A percentile compares a stretch with the other conserved stretches of the same genome.
These are phyloP conservation scores for Trichoderma sp. DNA, from an alignment of 2,329 filamentous ascomycete genomes.

Conservation along the genomic window DNA sequence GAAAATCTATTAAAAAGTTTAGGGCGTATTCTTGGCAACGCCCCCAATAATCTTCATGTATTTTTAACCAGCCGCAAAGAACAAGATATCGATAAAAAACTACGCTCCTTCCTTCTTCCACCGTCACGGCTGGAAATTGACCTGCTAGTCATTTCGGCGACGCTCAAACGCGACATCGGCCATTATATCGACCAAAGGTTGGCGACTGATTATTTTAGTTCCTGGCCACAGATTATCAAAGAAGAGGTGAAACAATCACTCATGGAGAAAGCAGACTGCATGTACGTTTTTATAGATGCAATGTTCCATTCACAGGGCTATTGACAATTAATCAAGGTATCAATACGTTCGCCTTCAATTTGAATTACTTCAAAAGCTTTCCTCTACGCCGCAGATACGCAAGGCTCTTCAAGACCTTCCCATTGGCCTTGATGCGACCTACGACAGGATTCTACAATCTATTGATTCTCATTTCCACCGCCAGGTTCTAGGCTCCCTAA, in stretches of 20 bases:
- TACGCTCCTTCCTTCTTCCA: neutral
- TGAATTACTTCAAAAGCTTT: neutral
- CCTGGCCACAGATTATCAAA: neutral
- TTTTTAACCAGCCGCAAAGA: slow-evolving; percentile 19
- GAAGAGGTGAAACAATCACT: neutral
- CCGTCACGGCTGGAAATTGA: neutral
- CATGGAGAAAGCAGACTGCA: neutral
- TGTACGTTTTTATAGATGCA: neutral
- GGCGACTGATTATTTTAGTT: neutral
- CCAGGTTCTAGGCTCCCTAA: neutral
- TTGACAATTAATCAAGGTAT: neutral
- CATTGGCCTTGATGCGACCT: slow-evolving; percentile 9
- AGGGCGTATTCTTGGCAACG: neutral
- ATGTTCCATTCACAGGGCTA: neutral
- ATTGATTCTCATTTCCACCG: neutral
- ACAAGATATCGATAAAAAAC: neutral
- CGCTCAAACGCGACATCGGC: neutral
- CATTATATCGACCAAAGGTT: neutral
- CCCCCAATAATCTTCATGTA: neutral
- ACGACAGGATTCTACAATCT: slow-evolving; percentile 7
- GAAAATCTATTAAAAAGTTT: neutral
- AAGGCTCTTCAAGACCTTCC: slow-evolving; percentile 11
- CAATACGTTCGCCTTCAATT: slow-evolving; percentile 8
- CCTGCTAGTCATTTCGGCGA: neutral
- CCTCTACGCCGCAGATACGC: neutral